These are phyloP conservation scores for Trypanosoma conorhini DNA, from an alignment of 208 protist species.

Conservation along the genomic window DNA sequence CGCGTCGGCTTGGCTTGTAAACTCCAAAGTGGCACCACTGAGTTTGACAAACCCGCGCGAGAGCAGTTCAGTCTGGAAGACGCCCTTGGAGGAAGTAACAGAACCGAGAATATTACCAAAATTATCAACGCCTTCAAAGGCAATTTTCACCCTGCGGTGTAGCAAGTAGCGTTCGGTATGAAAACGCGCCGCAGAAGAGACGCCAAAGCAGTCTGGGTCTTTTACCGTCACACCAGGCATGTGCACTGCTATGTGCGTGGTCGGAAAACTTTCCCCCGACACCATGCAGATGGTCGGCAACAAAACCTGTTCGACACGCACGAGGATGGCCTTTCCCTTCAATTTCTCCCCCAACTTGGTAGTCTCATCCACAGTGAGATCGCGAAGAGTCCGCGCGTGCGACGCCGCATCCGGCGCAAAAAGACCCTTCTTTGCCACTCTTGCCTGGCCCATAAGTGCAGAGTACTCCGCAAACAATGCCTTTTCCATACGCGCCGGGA, in stretches of 20 bases:
- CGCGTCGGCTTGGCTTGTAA: slow-evolving; percentile 41
- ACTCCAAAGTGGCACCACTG: slow-evolving; percentile 51
- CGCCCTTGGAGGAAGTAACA: slow-evolving; percentile 76
- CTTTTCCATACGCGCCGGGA: slow-evolving; percentile 69
- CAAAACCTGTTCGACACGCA: slow-evolving; percentile 81
- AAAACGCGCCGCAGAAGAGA: slow-evolving; percentile 51
- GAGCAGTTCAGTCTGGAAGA: slow-evolving; percentile 88
- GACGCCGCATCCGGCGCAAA: slow-evolving; percentile 57
- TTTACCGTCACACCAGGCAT: slow-evolving; percentile 80
- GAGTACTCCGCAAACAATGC: slow-evolving; percentile 61
- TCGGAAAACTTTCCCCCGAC: slow-evolving; percentile 47
- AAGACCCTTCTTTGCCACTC: slow-evolving; percentile 59
- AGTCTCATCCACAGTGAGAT: slow-evolving; percentile 48
- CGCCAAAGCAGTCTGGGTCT: slow-evolving; percentile 40
- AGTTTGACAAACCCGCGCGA: slow-evolving; percentile 74
- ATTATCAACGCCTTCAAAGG: slow-evolving; percentile 73
- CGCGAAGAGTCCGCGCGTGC: slow-evolving; percentile 66
- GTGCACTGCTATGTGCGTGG: slow-evolving; percentile 70
- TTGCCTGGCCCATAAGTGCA: slow-evolving; percentile 48
- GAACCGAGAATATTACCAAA: slow-evolving; percentile 83
- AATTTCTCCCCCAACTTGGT: slow-evolving; percentile 36
- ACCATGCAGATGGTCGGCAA: slow-evolving; percentile 54
- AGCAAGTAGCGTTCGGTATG: slow-evolving; percentile 77
- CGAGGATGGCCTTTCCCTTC: slow-evolving; percentile 57
- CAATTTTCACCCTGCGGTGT: slow-evolving; percentile 81